Percentiles rank a stretch among this genome's conserved stretches.
Conservation (phyloP, 768 basidiomycete genomes). For the Grammothele lineata region DNA sequence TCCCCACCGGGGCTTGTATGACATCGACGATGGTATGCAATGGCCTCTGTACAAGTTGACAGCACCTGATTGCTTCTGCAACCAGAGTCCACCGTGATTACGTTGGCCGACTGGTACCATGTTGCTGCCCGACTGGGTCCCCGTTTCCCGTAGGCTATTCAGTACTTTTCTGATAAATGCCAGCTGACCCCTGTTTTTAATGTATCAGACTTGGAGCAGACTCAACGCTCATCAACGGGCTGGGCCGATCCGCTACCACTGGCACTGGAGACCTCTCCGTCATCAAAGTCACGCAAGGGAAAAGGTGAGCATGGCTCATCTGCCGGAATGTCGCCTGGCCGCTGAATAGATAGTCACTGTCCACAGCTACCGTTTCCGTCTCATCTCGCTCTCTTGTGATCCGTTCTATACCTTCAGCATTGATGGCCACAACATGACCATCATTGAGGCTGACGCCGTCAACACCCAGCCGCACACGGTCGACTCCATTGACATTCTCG, state of each 20-base stretch:
- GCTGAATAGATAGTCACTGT: background rate
- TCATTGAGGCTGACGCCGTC: conserved; percentile 44
- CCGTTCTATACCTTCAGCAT: conserved; percentile 40
- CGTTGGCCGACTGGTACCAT: conserved; percentile 39
- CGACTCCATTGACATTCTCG: conserved; percentile 40
- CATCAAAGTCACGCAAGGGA: conserved; percentile 33
- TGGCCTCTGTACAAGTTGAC: background rate
- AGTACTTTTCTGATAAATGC: background rate
- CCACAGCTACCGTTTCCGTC: conserved; percentile 31
- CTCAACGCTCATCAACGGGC: conserved; percentile 40
- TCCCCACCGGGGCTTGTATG: conserved; percentile 37
- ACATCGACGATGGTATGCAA: conserved; percentile 40
- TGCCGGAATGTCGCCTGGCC: background rate
- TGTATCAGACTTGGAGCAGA: conserved; percentile 18
- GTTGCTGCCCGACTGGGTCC: conserved; percentile 3
- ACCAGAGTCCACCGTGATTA: conserved; percentile 39
- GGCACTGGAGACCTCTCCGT: conserved; percentile 31
- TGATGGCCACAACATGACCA: conserved; percentile 38
- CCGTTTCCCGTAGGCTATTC: conserved; percentile 2
- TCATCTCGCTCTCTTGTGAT: conserved; percentile 43
- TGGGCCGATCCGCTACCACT: conserved; percentile 34
- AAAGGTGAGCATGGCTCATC: conserved; percentile 1
- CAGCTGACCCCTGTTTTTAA: background rate
- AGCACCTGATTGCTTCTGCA: background rate
- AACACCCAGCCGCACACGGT: conserved; percentile 36